Conservation (phyloP, 805 yeast genomes). For the Saccharomycopsis amapae region DNA sequence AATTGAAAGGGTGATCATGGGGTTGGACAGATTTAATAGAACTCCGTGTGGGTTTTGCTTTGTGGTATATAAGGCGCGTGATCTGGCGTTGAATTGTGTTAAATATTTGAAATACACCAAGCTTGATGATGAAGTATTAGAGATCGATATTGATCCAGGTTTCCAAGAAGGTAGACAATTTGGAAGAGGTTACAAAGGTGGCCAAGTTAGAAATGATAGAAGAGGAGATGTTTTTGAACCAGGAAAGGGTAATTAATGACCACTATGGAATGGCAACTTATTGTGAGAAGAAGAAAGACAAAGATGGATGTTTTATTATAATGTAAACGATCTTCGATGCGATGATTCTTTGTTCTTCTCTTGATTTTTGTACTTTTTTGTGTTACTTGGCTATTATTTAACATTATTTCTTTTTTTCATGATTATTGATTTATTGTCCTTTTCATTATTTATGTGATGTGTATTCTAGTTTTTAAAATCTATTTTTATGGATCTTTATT, state of each 20-base stretch:
- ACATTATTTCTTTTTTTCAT: no score
- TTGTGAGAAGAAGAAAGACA: no score
- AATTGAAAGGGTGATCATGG: slow-evolving; percentile 82
- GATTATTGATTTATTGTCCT: no score
- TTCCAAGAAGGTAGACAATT: slow-evolving; percentile 92
- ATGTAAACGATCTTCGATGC: background rate
- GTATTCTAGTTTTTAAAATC: no score
- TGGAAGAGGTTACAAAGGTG: slow-evolving; percentile 90
- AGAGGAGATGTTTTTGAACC: no score
- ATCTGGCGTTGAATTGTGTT: slow-evolving; percentile 74
- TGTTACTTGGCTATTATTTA: no score
- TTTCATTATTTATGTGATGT: no score
- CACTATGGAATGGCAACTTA: no score
- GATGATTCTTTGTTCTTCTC: no score
- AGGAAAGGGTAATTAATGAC: background rate
- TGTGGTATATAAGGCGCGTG: slow-evolving; percentile 62
- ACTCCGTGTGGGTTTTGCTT: slow-evolving; percentile 98
- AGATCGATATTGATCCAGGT: slow-evolving; percentile 93
- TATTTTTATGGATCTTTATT: no score
- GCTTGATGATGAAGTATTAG: slow-evolving; percentile 73
- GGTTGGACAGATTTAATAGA: slow-evolving; percentile 79
- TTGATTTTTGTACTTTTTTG: no score
- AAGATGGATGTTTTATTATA: no score
- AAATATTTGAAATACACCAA: slow-evolving; percentile 76
- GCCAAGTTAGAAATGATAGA: slow-evolving; percentile 74